Conservation (phyloP, 2,329 filamentous ascomycete genomes). For the Botrytis squamosa region DNA sequence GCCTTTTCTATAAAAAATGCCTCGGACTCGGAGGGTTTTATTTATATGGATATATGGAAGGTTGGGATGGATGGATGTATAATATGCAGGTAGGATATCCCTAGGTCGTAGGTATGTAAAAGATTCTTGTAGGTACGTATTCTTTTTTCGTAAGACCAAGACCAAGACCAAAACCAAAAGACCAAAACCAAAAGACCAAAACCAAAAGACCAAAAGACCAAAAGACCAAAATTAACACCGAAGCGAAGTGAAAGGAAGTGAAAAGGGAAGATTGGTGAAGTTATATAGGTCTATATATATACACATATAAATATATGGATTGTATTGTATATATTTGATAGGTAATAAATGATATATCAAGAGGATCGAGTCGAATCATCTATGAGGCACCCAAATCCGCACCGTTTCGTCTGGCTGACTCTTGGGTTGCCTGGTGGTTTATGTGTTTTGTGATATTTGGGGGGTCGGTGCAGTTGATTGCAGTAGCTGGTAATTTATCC, state of each 20-base stretch:
- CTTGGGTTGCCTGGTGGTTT: not conserved
- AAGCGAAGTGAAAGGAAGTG: not conserved
- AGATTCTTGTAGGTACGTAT: not conserved
- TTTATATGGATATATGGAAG: not conserved
- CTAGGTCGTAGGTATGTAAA: not conserved
- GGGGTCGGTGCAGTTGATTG: not conserved
- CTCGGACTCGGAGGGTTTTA: not conserved
- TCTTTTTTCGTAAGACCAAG: not conserved
- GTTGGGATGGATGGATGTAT: not conserved
- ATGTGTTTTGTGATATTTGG: not conserved
- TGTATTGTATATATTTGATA: not conserved
- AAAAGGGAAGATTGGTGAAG: not conserved
- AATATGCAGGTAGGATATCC: not conserved
- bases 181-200: too few species aligned
- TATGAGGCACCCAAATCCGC: not conserved
- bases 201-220: too few species aligned
- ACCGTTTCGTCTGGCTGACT: not conserved
- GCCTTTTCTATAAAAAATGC: not conserved
- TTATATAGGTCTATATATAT: not conserved
- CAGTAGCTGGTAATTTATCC: not conserved
- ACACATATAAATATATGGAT: not conserved
- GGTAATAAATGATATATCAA: not conserved
- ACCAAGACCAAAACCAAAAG: too few species aligned
- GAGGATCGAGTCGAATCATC: not conserved
- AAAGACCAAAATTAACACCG: not conserved